Base-by-base conservation (phyloP, 148 eudicot species). In the Euryodendron excelsum region DNA sequence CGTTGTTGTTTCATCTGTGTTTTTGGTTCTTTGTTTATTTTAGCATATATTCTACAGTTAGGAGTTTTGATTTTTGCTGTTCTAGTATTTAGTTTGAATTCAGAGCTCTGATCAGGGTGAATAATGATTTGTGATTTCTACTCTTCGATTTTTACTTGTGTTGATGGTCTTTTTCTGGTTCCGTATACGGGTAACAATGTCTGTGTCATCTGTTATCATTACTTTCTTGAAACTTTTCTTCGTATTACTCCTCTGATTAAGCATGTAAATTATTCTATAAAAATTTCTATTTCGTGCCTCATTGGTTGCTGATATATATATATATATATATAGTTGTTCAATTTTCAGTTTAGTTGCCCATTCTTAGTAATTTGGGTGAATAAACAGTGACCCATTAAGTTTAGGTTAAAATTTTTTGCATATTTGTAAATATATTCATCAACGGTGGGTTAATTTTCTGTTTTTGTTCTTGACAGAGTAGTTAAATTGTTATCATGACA, bases 401-500 rank as follows among this genome's bases (percentile, higher is more conserved):
- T n/a, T n/a, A n/a, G n/a, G n/a, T n/a, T n/a, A n/a, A n/a, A n/a
- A n/a, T n/a, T n/a, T n/a, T n/a, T n/a, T n/a, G n/a, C n/a, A n/a
- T n/a, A n/a, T 62, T 11, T 52, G 10, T 33, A 21, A 34, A n/a
- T 37, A 20, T 14, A 45, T 20, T 18, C n/a, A n/a, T n/a, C n/a
- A n/a, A n/a, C n/a, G n/a, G n/a, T n/a, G n/a, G n/a, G n/a, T n/a
- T n/a, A 27, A 21, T 68, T 77, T 78, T 5, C 2, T 83, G 85
- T 4, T 47, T 55, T 44, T 75, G 56, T 39, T 74, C 1, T 70
- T 78, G 79, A 50, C 80, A 76, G 82, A 70, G n/a, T n/a, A 77
- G 69, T 73, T 66, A 79, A 73, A 55, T 78, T 56, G 62, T 80
- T 75, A 72, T n/a, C 79, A 96, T 93, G 99, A 96, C 97, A 80